A percentile compares a stretch with the other conserved stretches of the same genome.
phyloP scores from a whole-genome alignment of 495 filamentous ascomycete genomes.

The Neurospora sp. region DNA sequence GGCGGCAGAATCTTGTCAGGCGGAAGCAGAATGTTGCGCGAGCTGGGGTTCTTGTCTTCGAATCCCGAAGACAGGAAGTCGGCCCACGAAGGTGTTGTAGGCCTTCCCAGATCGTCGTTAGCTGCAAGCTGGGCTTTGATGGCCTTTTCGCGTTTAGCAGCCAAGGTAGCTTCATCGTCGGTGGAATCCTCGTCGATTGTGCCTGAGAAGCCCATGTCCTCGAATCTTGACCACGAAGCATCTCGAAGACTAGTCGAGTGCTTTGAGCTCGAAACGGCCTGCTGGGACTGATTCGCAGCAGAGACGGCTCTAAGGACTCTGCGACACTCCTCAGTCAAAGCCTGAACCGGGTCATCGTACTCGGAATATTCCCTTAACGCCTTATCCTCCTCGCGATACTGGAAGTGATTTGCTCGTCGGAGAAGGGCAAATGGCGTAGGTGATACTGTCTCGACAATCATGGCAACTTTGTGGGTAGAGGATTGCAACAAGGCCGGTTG shows the following conservation, averaged over 20 bases:
- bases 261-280: constrained; percentile 51
- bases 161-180: constrained; percentile 44
- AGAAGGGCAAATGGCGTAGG: constrained; percentile 88
- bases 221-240: constrained; percentile 92
- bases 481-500: constrained; percentile 68
- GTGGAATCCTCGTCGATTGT: constrained; percentile 60
- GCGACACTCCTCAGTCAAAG: constrained; percentile 86
- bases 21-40: constrained; percentile 60
- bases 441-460: constrained; percentile 94
- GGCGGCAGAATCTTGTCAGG: constrained; percentile 88
- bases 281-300: constrained; percentile 71
- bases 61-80: constrained; percentile 95
- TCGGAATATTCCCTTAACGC: constrained; percentile 74
- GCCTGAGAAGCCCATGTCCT: constrained; percentile 85
- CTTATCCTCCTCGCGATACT: constrained; percentile 80
- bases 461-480: constrained; percentile 77
- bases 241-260: constrained; percentile 62
- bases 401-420: constrained; percentile 86
- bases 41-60: constrained; percentile 53
- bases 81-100: constrained; percentile 94
- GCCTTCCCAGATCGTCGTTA: constrained; percentile 56
- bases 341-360: constrained; percentile 80
- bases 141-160: constrained; percentile 12
- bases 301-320: constrained; percentile 85
- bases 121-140: constrained; percentile 31